Conservation (phyloP, 169 alveolate species). For the Plasmodium inui region DNA sequence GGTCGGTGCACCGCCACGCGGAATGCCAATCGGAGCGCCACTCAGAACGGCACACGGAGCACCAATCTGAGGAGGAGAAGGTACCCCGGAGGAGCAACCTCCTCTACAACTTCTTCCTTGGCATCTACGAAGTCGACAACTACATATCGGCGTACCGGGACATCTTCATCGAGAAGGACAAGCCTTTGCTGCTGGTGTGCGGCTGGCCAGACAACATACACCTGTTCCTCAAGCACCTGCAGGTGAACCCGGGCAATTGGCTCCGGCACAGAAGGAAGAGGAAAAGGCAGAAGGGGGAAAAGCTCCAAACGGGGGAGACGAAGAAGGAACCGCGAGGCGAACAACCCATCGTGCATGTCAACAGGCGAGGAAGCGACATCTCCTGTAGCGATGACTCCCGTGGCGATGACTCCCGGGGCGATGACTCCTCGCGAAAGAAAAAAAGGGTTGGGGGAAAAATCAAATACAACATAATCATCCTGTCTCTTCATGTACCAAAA, state of each 20-base stretch:
- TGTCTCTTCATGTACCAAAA: slow-evolving; percentile 79
- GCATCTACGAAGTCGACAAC: slow-evolving; percentile 57
- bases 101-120: slow-evolving; percentile 26
- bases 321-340: neutral
- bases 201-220: slow-evolving; percentile 85
- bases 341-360: neutral
- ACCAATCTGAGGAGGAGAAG: neutral
- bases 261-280: neutral
- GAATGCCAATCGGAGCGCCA: neutral
- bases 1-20: neutral
- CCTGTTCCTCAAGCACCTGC: slow-evolving; percentile 75
- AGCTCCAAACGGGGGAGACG: neutral
- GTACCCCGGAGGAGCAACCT: neutral
- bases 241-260: slow-evolving; percentile 10
- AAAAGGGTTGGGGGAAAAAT: neutral
- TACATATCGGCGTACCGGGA: slow-evolving; percentile 65
- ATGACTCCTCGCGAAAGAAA: neutral
- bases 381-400: neutral
- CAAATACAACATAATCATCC: slow-evolving; percentile 66
- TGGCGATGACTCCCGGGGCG: neutral
- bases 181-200: slow-evolving; percentile 79
- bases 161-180: slow-evolving; percentile 28
- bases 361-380: neutral
- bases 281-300: neutral
- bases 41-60: neutral